phyloP scores from a whole-genome alignment of 73 alveolate genomes.

The Breviolum minutum region DNA sequence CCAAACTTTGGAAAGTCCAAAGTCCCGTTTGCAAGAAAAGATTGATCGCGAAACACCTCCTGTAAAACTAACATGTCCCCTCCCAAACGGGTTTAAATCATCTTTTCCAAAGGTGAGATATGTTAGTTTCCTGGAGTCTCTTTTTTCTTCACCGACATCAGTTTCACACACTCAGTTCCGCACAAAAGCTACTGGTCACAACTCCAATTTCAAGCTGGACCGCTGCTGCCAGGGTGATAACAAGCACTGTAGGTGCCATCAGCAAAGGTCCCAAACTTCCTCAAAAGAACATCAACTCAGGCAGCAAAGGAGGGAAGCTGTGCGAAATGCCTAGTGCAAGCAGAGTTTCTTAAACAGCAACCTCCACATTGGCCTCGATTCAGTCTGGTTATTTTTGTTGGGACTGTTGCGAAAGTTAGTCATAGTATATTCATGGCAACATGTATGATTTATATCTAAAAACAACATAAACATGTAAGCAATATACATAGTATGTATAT shows the following conservation, averaged over 20 bases:
- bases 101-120: not conserved
- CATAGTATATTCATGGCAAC: no score
- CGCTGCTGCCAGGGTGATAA: slow-evolving; percentile 39
- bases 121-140: no score
- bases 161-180: not conserved
- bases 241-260: slow-evolving; percentile 77
- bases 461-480: not conserved
- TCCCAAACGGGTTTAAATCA: not conserved
- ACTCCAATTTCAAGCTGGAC: slow-evolving; percentile 64
- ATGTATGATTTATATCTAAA: not conserved
- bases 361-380: slow-evolving; percentile 38
- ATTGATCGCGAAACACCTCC: not conserved
- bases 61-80: no score
- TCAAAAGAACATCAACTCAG: not conserved
- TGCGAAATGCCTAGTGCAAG: not conserved
- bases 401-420: no score
- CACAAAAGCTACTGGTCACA: slow-evolving; percentile 59
- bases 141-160: no score
- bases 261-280: slow-evolving; percentile 71
- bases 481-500: not conserved
- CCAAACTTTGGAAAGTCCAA: not conserved
- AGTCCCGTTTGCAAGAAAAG: not conserved
- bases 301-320: not conserved
- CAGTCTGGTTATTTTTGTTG: no score
- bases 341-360: slow-evolving; percentile 47